A percentile compares a stretch with the other conserved stretches of the same genome.
Conservation (phyloP, 441 rosid species). For the Adansonia grandidieri region DNA sequence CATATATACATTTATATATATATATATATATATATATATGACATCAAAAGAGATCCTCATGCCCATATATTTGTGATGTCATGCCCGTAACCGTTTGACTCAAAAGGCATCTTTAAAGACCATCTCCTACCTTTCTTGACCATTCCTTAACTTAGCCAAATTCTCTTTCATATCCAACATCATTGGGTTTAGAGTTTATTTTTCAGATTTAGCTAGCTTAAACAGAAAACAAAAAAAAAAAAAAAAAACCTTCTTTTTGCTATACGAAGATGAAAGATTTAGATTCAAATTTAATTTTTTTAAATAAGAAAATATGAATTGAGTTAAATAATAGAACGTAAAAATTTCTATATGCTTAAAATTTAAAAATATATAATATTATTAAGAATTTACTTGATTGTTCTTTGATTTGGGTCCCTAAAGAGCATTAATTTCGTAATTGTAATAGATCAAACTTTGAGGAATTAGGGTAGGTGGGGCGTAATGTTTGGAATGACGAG, state of each 20-base stretch:
- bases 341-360: too few relatives aligned
- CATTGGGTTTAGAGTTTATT: too few relatives aligned
- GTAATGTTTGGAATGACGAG: not conserved
- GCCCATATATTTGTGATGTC: constrained; percentile 60
- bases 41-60: constrained; percentile 34
- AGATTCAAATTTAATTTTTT: too few relatives aligned
- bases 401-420: not conserved
- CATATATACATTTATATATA: constrained; percentile 7
- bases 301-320: too few relatives aligned
- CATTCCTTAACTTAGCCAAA: not conserved
- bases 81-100: constrained; percentile 69
- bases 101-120: constrained; percentile 21
- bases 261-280: too few relatives aligned
- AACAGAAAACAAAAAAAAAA: too few relatives aligned
- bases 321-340: too few relatives aligned
- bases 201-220: too few relatives aligned
- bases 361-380: too few relatives aligned
- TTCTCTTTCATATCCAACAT: too few relatives aligned
- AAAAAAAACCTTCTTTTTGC: too few relatives aligned
- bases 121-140: constrained; percentile 22
- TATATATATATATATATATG: not conserved
- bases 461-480: constrained; percentile 1
- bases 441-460: not conserved
- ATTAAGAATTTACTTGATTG: not conserved
- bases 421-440: not conserved